These are phyloP conservation scores for Musa itinerans DNA, from an alignment of 176 grass and related monocot genomes.

Conservation along the genomic window DNA sequence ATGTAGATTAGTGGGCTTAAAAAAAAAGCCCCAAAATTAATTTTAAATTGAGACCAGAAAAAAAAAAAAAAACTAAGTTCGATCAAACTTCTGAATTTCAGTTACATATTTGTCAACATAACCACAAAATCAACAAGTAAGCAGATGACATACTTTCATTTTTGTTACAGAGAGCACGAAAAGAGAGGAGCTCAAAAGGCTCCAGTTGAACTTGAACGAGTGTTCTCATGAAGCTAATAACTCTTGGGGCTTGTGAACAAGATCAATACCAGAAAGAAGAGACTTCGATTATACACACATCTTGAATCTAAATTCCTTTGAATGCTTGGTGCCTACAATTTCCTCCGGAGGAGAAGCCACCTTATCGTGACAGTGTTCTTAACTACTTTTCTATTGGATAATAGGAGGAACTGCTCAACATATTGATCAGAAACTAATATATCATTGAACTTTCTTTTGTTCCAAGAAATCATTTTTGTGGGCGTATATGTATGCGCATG, in stretches of 20 bases:
- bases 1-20: not conserved
- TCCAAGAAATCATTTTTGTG: too few species aligned
- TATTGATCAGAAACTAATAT: too few species aligned
- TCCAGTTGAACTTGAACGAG: not conserved
- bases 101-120: not conserved
- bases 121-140: too few species aligned
- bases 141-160: too few species aligned
- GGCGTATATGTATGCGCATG: too few species aligned
- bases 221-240: not conserved
- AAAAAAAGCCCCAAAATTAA: too few species aligned
- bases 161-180: too few species aligned
- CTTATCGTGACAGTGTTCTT: too few species aligned
- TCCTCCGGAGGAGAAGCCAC: not conserved
- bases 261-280: slow-evolving; percentile 3
- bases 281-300: not conserved
- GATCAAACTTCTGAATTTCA: not conserved
- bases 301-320: not conserved
- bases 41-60: not conserved
- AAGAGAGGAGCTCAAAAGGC: not conserved
- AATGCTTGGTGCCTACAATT: not conserved
- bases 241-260: not conserved
- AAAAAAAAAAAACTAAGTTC: not conserved
- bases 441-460: too few species aligned
- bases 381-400: too few species aligned
- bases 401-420: too few species aligned